Evolutionary conservation across 2,329 filamentous ascomycete genomes (phyloP).

Genomic region (Aureobasidium uvarum): DNA sequence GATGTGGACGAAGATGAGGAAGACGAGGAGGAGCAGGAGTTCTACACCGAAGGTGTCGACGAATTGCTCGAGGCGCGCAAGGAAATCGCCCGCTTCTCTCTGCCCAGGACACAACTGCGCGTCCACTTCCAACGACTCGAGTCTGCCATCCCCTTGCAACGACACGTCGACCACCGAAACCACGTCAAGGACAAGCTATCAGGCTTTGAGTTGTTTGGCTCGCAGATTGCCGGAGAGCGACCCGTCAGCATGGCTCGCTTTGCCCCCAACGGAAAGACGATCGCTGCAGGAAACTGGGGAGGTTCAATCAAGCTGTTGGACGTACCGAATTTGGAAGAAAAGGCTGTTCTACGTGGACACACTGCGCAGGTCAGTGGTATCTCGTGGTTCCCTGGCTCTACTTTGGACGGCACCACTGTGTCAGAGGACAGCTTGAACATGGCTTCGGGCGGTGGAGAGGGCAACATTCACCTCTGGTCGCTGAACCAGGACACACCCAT

Average conservation of each 20-base stretch:
- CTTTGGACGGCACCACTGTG: constrained; percentile 66
- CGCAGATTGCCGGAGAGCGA: constrained; percentile 86
- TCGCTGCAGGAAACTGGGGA: constrained; percentile 91
- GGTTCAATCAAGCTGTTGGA: constrained; percentile 83
- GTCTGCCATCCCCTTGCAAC: constrained; percentile 77
- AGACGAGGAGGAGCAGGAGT: constrained; percentile 79
- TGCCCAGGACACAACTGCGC: constrained; percentile 76
- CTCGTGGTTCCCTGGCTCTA: constrained; percentile 84
- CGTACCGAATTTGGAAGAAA: constrained; percentile 77
- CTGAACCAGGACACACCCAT: constrained; percentile 81
- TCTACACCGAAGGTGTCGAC: constrained; percentile 80
- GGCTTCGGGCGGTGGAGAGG: constrained; percentile 86
- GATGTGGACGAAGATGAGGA: constrained; percentile 52
- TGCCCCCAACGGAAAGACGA: constrained; percentile 75
- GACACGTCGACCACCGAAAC: constrained; percentile 90
- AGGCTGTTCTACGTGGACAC: constrained; percentile 74
- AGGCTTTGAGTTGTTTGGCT: constrained; percentile 86
- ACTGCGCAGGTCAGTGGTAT: constrained; percentile 86
- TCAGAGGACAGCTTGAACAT: constrained; percentile 73
- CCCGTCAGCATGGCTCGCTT: constrained; percentile 91
- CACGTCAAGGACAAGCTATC: constrained; percentile 78
- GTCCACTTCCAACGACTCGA: constrained; percentile 76
- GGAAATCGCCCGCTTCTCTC: constrained; percentile 76
- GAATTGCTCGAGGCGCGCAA: constrained; percentile 73
- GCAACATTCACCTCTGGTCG: constrained; percentile 86